Evolutionary conservation across 768 basidiomycete species (phyloP), one percentile per base, ranked within the genome.

Genomic region (Galerina marginata): DNA sequence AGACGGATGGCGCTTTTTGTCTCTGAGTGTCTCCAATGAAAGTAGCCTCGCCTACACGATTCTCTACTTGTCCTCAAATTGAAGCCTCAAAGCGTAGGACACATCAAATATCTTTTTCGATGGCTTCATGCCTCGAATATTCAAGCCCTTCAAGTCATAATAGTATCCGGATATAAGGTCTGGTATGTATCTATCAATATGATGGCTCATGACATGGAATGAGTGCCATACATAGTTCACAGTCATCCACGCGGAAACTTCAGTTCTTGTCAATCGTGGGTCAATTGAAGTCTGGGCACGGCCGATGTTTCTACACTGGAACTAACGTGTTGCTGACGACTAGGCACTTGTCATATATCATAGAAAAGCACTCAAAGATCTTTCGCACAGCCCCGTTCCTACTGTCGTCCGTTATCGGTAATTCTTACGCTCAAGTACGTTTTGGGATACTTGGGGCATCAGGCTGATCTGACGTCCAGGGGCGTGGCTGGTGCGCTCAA

Each of bases 401-500:
- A 38, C 52, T 43, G 29, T 54, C 29, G 38, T 56, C 50, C 56
- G 46, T 63, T 62, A 58, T 56, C 51, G 52, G 51, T 46, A 40
- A 23, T 23, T 49, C 25, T 23, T 45, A 40, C 15, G 53, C 40
- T 33, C 39, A 48, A 48, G 43, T 39, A 60, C 50, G 46, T 63
- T 56, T 47, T 23, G 54, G 44, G 49, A 33, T 45, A 59, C 53
- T 47, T 63, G 58, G 57, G 45, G 44, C 50, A 58, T 54, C 51
- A 54, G 61, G 38, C 45, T 44, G 38, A 55, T 54, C 45, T 55
- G 59, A 38, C 61, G 37, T 54, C 54, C 46, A 57, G 57, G 58
- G 62, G 57, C 62, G 62, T 63, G 62, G 58, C 40, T 56, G 57
- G 47, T 63, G 51, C 38, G 37, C 23, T 40, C 38, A 16, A 26